phyloP scores from a whole-genome alignment of 768 basidiomycete species.

The Termitomyces sp. region DNA sequence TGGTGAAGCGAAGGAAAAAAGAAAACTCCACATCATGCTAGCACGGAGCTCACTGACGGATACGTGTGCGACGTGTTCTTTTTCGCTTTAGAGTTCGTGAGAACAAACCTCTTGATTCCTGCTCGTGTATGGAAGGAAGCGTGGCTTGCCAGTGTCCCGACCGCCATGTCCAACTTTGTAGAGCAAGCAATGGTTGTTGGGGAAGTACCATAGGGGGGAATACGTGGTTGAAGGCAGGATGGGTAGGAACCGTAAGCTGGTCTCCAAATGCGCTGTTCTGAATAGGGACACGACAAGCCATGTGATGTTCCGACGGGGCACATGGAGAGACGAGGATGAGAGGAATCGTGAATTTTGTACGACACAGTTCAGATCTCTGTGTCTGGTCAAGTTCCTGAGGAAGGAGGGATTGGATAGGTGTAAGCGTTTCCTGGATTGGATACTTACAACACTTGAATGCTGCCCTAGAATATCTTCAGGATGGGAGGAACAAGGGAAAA shows the following conservation, averaged over 20 bases:
- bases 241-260: conserved; percentile 46
- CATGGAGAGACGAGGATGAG: conserved; percentile 52
- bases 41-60: background rate
- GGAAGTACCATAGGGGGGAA: conserved; percentile 34
- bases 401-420: background rate
- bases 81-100: conserved; percentile 25
- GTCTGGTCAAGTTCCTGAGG: background rate
- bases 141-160: conserved; percentile 54
- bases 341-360: conserved; percentile 36
- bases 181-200: background rate
- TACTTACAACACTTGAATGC: background rate
- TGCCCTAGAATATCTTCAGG: background rate
- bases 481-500: background rate
- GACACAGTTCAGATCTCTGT: conserved; percentile 15
- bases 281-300: conserved; percentile 44
- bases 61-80: conserved; percentile 8
- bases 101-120: conserved; percentile 39
- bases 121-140: conserved; percentile 44
- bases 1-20: background rate
- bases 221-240: conserved; percentile 42
- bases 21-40: background rate
- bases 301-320: conserved; percentile 32
- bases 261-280: conserved; percentile 54
- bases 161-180: conserved; percentile 13
- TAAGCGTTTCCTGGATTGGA: background rate